These are phyloP conservation scores for Colletotrichum tropicale DNA, from an alignment of 2,329 filamentous ascomycete genomes.

Conservation along the genomic window DNA sequence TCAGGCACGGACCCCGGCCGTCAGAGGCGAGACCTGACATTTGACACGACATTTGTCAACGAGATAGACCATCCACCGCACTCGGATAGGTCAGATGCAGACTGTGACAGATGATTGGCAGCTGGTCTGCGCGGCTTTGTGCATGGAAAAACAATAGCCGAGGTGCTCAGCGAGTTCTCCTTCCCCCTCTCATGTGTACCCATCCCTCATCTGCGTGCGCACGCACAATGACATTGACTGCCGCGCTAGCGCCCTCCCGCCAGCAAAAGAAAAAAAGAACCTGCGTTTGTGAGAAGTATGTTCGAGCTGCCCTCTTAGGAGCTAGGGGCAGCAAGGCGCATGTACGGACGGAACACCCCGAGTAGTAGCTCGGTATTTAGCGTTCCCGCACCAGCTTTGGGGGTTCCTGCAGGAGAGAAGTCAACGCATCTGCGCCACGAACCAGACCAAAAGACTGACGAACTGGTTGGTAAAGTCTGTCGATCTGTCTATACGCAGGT, in stretches of 20 bases:
- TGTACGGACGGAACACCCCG: slow-evolving; percentile 5
- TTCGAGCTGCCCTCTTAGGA: not conserved
- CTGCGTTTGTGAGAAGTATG: not conserved
- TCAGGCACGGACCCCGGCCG: not conserved
- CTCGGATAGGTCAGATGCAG: not conserved
- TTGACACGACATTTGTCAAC: slow-evolving; percentile 9
- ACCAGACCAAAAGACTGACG: not conserved
- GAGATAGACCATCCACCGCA: not conserved
- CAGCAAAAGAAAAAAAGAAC: not conserved
- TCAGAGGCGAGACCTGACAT: not conserved
- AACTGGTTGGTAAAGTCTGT: not conserved
- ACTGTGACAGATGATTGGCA: not conserved
- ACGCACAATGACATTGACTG: not conserved
- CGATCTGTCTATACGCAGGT: not conserved
- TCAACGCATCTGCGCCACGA: not conserved
- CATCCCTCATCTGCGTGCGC: not conserved
- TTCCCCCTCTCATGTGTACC: not conserved
- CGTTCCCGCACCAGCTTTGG: not conserved
- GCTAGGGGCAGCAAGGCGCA: not conserved
- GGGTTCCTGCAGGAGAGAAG: not conserved
- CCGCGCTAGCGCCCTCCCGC: not conserved
- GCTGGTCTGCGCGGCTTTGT: not conserved
- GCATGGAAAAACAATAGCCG: too few species aligned
- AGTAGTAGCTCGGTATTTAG: not conserved
- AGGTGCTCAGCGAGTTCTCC: not conserved